Evolutionary conservation across 441 rosid species (phyloP).

Genomic region (Cnidoscolus chayamansa): DNA sequence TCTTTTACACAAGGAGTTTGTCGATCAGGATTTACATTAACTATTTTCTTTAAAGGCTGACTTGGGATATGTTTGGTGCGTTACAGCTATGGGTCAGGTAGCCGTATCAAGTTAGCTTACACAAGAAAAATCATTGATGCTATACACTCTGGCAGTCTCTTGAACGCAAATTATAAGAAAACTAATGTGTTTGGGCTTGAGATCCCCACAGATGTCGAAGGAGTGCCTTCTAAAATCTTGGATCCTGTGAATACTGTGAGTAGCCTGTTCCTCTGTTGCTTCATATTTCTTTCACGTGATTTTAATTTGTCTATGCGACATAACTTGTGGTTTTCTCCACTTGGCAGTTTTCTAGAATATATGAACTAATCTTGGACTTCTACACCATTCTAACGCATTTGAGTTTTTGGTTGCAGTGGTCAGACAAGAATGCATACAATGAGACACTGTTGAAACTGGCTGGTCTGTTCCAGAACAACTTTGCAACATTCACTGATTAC

Average conservation of each 20-base stretch:
- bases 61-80: background rate
- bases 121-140: constrained; percentile 92
- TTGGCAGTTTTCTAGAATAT: background rate
- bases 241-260: constrained; percentile 77
- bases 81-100: constrained; percentile 79
- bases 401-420: constrained; percentile 45
- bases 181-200: constrained; percentile 80
- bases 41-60: background rate
- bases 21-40: background rate
- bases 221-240: constrained; percentile 83
- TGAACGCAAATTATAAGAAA: constrained; percentile 67
- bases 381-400: constrained; percentile 3
- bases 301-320: no score
- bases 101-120: constrained; percentile 78
- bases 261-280: background rate
- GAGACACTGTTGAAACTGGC: constrained; percentile 49
- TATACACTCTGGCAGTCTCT: constrained; percentile 74
- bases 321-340: background rate
- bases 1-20: background rate
- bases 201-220: constrained; percentile 67
- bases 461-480: constrained; percentile 48
- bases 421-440: constrained; percentile 44
- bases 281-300: background rate
- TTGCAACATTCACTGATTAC: constrained; percentile 38
- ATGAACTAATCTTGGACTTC: no score